phyloP scores from a whole-genome alignment of 441 rosid species.

The Populus hybrid region DNA sequence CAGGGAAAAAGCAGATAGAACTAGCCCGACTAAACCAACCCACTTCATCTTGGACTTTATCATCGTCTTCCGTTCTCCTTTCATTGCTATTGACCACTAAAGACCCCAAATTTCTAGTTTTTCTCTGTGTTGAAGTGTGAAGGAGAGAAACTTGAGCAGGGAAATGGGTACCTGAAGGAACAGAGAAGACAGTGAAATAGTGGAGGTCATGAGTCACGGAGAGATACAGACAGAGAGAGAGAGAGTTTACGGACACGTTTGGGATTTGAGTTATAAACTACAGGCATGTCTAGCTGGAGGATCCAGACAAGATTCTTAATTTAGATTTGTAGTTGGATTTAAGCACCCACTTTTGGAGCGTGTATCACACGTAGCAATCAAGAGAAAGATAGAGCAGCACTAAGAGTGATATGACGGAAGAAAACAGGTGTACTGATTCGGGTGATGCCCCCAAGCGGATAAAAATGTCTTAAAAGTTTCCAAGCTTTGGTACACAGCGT shows the following conservation, averaged over 20 bases:
- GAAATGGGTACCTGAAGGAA: constrained; percentile 12
- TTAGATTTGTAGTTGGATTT: neutral
- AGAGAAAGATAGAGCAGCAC: too few relatives aligned
- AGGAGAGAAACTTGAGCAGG: neutral
- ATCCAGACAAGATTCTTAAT: neutral
- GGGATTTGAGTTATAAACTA: neutral
- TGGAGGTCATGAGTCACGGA: constrained; percentile 12
- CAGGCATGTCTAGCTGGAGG: constrained; percentile 2
- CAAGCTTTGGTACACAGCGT: neutral
- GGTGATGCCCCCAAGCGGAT: neutral
- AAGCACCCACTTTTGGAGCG: constrained; percentile 17
- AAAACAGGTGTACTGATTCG: too few relatives aligned
- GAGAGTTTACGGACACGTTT: constrained; percentile 3
- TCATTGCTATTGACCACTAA: constrained; percentile 30
- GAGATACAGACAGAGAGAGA: neutral
- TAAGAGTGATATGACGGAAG: neutral
- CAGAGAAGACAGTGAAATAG: constrained; percentile 4
- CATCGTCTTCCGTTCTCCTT: constrained; percentile 72
- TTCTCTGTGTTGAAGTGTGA: neutral
- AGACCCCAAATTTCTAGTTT: neutral
- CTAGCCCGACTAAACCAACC: constrained; percentile 80
- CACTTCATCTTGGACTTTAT: constrained; percentile 84
- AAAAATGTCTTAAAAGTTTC: neutral
- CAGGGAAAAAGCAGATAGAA: constrained; percentile 71
- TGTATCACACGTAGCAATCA: constrained; percentile 3